A percentile compares a stretch with the other conserved stretches of the same genome.
Evolutionary conservation across 768 basidiomycete species (phyloP).

Genomic region (Naganishia friedmannii): DNA sequence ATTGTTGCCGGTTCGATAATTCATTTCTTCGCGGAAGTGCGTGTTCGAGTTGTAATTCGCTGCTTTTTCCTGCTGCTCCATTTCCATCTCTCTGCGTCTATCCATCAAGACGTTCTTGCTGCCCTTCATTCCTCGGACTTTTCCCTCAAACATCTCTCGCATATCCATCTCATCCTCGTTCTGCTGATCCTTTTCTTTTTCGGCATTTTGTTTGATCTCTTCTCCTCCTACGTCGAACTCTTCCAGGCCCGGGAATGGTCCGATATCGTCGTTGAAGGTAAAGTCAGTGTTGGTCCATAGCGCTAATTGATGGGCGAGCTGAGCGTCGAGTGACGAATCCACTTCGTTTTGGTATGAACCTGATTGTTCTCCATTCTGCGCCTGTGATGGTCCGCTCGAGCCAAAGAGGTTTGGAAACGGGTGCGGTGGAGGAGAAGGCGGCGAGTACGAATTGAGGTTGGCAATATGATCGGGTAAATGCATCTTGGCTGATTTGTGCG

Average conservation of each 20-base stretch:
- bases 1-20: neutral
- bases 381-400: neutral
- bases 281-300: constrained; percentile 34
- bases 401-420: constrained; percentile 23
- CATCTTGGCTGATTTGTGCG: constrained; percentile 11
- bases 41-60: neutral
- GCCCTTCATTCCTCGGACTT: constrained; percentile 21
- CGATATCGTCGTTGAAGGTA: constrained; percentile 25
- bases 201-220: neutral
- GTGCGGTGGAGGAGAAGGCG: constrained; percentile 14
- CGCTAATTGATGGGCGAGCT: constrained; percentile 25
- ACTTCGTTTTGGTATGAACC: constrained; percentile 15
- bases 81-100: constrained; percentile 20
- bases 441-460: constrained; percentile 31
- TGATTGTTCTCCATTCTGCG: neutral
- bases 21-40: neutral
- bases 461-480: constrained; percentile 32
- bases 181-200: constrained; percentile 18
- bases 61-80: constrained; percentile 20
- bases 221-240: constrained; percentile 7
- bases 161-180: constrained; percentile 28
- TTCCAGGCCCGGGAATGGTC: constrained; percentile 12
- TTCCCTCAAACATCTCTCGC: constrained; percentile 24
- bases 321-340: constrained; percentile 20
- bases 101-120: constrained; percentile 26